phyloP scores from a whole-genome alignment of 306 rosid species.

The Fragaria iinumae region DNA sequence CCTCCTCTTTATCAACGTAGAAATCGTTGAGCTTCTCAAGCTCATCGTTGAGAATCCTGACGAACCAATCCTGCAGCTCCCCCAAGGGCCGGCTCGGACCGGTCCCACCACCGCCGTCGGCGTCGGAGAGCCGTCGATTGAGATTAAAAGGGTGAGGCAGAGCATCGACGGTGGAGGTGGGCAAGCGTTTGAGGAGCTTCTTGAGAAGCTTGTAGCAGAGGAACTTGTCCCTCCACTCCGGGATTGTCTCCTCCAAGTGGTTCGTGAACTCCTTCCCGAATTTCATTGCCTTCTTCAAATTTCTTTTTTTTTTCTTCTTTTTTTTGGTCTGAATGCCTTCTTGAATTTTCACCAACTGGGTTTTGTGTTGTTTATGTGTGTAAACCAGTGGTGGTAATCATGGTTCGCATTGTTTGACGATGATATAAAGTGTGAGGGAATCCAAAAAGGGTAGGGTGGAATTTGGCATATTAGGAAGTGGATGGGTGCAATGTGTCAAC shows the following conservation, averaged over 20 bases:
- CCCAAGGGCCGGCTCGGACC: conserved; percentile 9
- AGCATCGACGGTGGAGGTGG: conserved; percentile 22
- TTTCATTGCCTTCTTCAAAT: conserved; percentile 50
- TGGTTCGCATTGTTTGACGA: background rate
- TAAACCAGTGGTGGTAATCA: background rate
- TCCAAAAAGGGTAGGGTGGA: background rate
- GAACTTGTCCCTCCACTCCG: conserved; percentile 98
- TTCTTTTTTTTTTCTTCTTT: too few relatives aligned
- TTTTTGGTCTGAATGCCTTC: too few relatives aligned
- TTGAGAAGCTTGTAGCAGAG: conserved; percentile 87
- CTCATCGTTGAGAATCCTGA: conserved; percentile 68
- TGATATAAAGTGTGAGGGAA: background rate
- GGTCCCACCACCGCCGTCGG: background rate
- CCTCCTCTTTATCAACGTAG: conserved; percentile 87
- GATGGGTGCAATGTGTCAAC: background rate
- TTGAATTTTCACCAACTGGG: background rate
- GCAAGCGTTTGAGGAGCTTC: conserved; percentile 62
- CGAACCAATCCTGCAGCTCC: conserved; percentile 71
- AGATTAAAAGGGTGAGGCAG: conserved; percentile 22
- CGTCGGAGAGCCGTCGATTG: conserved; percentile 13
- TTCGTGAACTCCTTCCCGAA: conserved; percentile 88
- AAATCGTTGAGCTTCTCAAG: conserved; percentile 87
- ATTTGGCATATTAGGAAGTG: conserved; percentile 15
- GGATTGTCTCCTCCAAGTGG: conserved; percentile 88
- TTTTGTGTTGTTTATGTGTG: background rate